These are phyloP conservation scores for Pelargonium cotyledonis DNA, from an alignment of 441 rosid genomes.

Conservation along the genomic window DNA sequence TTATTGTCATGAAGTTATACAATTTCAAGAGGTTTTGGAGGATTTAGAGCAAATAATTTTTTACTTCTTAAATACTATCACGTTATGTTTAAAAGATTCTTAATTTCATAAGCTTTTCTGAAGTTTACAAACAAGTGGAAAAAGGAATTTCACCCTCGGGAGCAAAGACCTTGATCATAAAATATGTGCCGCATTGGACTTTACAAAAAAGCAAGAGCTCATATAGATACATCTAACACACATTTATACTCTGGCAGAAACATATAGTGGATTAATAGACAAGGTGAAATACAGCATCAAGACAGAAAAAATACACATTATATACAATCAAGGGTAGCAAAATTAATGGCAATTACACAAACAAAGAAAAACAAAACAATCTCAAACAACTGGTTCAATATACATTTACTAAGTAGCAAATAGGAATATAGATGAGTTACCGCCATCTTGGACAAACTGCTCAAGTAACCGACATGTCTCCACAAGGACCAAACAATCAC, in stretches of 20 bases:
- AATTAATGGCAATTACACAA: too few relatives aligned
- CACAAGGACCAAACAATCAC: slow-evolving; percentile 57
- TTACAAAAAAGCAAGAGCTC: background rate
- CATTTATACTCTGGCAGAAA: background rate
- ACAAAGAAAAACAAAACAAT: background rate
- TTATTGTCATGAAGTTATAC: background rate
- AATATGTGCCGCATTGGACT: background rate
- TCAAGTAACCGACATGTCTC: slow-evolving; percentile 61
- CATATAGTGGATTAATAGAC: background rate
- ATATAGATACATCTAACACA: background rate
- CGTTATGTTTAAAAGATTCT: background rate
- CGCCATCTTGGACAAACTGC: slow-evolving; percentile 44
- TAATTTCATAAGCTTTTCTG: slow-evolving; percentile 1
- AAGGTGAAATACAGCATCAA: background rate
- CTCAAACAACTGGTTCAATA: slow-evolving; percentile 10
- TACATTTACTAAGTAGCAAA: slow-evolving; percentile 11
- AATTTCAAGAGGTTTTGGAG: background rate
- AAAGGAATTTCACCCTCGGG: background rate
- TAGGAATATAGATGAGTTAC: slow-evolving; percentile 29
- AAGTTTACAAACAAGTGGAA: background rate
- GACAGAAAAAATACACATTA: background rate
- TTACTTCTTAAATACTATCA: background rate
- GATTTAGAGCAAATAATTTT: background rate
- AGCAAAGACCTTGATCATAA: background rate
- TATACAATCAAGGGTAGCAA: too few relatives aligned